phyloP scores from a whole-genome alignment of 2,329 filamentous ascomycete genomes.

The Trichoderma simmonsii region DNA sequence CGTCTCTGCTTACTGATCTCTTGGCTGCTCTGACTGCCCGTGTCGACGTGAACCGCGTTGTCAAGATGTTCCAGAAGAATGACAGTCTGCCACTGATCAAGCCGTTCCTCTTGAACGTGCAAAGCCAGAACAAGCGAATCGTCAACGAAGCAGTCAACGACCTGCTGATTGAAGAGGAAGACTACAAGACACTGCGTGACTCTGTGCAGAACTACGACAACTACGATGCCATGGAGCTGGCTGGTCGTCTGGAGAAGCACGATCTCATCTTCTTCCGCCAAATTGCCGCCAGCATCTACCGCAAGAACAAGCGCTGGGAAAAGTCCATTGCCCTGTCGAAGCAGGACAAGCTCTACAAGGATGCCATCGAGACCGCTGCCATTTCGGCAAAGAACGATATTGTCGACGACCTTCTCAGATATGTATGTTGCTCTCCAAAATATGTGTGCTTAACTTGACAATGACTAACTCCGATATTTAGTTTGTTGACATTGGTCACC shows the following conservation, averaged over 20 bases:
- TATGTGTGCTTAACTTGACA: not conserved
- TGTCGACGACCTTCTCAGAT: slow-evolving; percentile 92
- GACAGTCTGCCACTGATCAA: slow-evolving; percentile 98
- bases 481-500: slow-evolving; percentile 99
- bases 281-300: slow-evolving; percentile 96
- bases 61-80: slow-evolving; percentile 97
- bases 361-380: slow-evolving; percentile 95
- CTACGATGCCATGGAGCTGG: slow-evolving; percentile 92
- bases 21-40: slow-evolving; percentile 87
- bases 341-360: slow-evolving; percentile 99
- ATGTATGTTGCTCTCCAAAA: slow-evolving; percentile 65
- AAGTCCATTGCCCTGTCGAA: slow-evolving; percentile 97
- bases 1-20: slow-evolving; percentile 90
- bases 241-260: slow-evolving; percentile 90
- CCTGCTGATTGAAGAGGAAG: slow-evolving; percentile 95
- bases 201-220: slow-evolving; percentile 99
- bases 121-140: slow-evolving; percentile 94
- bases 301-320: slow-evolving; percentile 99
- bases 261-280: slow-evolving; percentile 99
- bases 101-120: slow-evolving; percentile 95
- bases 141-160: slow-evolving; percentile 99
- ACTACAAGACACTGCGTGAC: slow-evolving; percentile 97
- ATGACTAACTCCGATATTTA: slow-evolving; percentile 43
- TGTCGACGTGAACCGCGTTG: slow-evolving; percentile 98
- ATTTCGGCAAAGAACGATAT: slow-evolving; percentile 87